Conservation (phyloP, 116 monocot species). For the Phalaenopsis hybrid region DNA sequence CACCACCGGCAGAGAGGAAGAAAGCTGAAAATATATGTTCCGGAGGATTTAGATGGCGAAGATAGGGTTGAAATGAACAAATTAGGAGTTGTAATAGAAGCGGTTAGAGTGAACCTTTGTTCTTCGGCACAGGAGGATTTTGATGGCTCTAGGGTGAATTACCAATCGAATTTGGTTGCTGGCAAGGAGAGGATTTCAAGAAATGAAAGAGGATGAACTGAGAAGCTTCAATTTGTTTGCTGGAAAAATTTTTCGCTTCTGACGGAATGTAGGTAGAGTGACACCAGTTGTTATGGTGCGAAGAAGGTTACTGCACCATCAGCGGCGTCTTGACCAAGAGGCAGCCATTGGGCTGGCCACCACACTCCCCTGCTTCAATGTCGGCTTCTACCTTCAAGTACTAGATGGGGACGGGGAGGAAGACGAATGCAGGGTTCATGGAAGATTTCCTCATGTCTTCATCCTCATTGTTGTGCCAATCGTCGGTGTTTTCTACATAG, state of each 20-base stretch:
- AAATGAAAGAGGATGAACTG: background rate
- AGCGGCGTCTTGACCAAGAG: background rate
- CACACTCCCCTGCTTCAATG: background rate
- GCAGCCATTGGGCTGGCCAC: background rate
- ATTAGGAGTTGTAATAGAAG: background rate
- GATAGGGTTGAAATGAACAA: background rate
- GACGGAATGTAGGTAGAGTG: conserved; percentile 36
- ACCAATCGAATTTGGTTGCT: conserved; percentile 13
- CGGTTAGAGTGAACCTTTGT: background rate
- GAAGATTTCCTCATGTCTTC: conserved; percentile 19
- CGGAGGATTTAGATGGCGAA: background rate
- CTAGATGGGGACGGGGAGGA: background rate
- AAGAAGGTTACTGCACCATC: conserved; percentile 26
- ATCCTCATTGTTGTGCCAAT: conserved; percentile 23
- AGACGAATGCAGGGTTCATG: background rate
- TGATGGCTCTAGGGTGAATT: conserved; percentile 10
- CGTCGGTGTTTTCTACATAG: conserved; percentile 15
- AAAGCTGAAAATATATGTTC: background rate
- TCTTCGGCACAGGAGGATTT: background rate
- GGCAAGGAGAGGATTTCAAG: conserved; percentile 12
- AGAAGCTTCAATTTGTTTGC: background rate
- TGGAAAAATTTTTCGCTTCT: conserved; percentile 1
- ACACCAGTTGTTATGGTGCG: conserved; percentile 39
- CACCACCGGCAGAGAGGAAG: background rate
- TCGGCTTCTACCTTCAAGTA: background rate